Evolutionary conservation across 2,329 filamentous ascomycete genomes (phyloP), one percentile per base, ranked within the genome.

Genomic region (Colletotrichum lini): DNA sequence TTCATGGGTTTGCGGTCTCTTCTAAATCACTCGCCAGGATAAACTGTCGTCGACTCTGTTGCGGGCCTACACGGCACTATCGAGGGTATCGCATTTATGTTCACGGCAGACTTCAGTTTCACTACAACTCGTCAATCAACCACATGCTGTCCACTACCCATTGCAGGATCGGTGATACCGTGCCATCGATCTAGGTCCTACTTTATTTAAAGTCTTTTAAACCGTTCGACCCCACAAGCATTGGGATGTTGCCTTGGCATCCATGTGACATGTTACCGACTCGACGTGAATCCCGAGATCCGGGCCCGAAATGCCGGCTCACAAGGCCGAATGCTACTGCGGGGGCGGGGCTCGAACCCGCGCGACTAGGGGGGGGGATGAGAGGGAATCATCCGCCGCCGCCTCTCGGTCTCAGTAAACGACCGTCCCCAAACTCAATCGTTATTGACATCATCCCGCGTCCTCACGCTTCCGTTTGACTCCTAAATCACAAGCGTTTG

Each of bases 291-390:
- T 30, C 5, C 67, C 64, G 57, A 64, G n/a, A 49, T 50, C 65
- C 68, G 68, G 68, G 15, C 42, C 68, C 68, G 68, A 71, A 63
- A n/a, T 68, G 68, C 68, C 65, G 68, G 58, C 50, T 21, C 26
- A 18, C 65, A n/a, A 58, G 44, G 57, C 68, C 68, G 65, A 63
- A 45, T 57, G 9, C 57, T 21, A 49, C 65, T 68, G 58, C 52
- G 64, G 68, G 64, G 68, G 64, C 64, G 64, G 58, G 68, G 68
- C 45, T 47, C 56, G 45, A 42, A 50, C 49, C 50, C 50, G 26
- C 26, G 26, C 3, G 26, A 42, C 15, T 40, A 58, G 58, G 42
- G 58, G 42, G 58, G 44, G 38, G 44, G 38, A 4, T 26, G 23
- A 4, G 26, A 26, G 26, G 26, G 58, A 53, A n/a, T 23, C 12